Conservation (phyloP, 441 rosid genomes). For the Iberis amara region DNA sequence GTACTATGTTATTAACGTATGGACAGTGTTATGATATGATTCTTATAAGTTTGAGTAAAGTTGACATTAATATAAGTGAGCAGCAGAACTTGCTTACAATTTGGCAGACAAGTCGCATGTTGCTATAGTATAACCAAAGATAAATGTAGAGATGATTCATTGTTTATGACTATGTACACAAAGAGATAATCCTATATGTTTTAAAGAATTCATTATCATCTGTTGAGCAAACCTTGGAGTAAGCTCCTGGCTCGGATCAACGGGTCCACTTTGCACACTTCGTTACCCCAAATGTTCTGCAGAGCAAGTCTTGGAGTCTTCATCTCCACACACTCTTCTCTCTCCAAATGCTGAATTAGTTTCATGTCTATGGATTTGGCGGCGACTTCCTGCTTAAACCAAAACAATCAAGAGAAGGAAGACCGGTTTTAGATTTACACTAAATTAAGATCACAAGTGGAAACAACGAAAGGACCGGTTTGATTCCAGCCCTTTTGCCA, state of each 20-base stretch:
- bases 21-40: too few relatives aligned
- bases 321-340: constrained; percentile 39
- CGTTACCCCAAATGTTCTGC: constrained; percentile 59
- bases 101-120: too few relatives aligned
- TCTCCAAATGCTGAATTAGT: constrained; percentile 39
- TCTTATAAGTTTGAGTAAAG: too few relatives aligned
- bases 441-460: neutral
- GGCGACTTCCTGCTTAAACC: constrained; percentile 46
- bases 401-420: constrained; percentile 2
- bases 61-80: too few relatives aligned
- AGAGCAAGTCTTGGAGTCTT: constrained; percentile 34
- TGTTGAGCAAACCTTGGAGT: constrained; percentile 40
- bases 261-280: constrained; percentile 41
- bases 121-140: too few relatives aligned
- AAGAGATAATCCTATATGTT: neutral
- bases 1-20: too few relatives aligned
- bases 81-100: too few relatives aligned
- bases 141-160: neutral
- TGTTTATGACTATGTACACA: neutral
- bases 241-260: constrained; percentile 50
- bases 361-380: constrained; percentile 42
- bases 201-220: neutral
- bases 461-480: neutral
- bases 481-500: neutral
- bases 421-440: neutral